A percentile compares a stretch with the other conserved stretches of the same genome.
These are phyloP conservation scores for Ceratocystis destructans DNA, from an alignment of 2,329 filamentous ascomycete species.

Conservation along the genomic window DNA sequence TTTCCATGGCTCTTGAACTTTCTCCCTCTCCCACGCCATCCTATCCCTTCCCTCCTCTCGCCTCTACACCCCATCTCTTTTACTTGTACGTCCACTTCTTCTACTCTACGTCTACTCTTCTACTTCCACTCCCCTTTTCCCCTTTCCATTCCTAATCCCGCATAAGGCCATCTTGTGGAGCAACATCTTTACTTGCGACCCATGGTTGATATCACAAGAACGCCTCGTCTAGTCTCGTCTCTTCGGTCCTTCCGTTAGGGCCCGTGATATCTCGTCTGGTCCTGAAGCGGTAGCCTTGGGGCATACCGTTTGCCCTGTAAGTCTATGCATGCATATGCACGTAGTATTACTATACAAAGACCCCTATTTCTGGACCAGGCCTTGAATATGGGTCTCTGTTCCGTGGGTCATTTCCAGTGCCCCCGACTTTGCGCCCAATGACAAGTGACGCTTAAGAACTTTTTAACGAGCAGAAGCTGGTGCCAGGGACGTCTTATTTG, in stretches of 20 bases:
- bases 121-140: no score
- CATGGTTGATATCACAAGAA: neutral
- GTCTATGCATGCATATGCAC: neutral
- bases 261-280: neutral
- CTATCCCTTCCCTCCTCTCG: no score
- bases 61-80: no score
- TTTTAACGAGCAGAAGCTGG: neutral
- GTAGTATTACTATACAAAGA: neutral
- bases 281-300: neutral
- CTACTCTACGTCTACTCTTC: neutral
- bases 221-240: neutral
- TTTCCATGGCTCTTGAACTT: no score
- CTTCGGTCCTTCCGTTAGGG: constrained; percentile 5
- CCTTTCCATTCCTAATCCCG: no score
- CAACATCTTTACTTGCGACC: neutral
- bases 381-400: neutral
- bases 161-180: neutral
- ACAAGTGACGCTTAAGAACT: neutral
- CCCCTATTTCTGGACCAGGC: neutral
- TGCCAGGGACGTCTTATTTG: neutral
- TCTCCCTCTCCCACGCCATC: no score
- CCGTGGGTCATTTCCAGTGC: neutral
- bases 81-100: neutral
- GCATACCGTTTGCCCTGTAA: neutral
- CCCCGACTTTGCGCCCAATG: neutral